Evolutionary conservation across 2,329 filamentous ascomycete species (phyloP), one percentile per base, ranked within the genome.

Genomic region (Gnomoniopsis sp.): DNA sequence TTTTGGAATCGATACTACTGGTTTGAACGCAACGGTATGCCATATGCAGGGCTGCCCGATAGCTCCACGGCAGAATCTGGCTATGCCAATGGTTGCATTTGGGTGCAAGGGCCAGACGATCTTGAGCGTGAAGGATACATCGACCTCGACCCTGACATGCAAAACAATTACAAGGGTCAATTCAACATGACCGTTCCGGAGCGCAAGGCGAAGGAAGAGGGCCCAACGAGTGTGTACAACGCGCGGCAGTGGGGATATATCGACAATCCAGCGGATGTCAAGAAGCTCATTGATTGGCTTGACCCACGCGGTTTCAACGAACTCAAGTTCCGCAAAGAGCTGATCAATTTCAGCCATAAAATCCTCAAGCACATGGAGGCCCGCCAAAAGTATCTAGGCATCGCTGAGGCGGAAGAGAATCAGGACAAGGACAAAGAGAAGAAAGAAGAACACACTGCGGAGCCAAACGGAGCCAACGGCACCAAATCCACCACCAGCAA

Each of bases 1-100:
- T 99, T 96, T 79, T 96, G 93, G 87, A 98, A 99, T 74, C 86
- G 93, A 55, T 99, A 98, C 74, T 98, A 96, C 79, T 99, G 95
- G 93, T 97, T 98, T 72, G 95, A 99, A 75, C 88, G 93, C 63
- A 99, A 98, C 69, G 95, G 93, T 23, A 98, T 98, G 93, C 95
- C 95, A 0, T 96, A 93, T 68, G 91, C 83, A 34, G 95, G 95
- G 4, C 80, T 97, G 57, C 93, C 93, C 0, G 85, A 84, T 64
- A 96, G 91, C 72, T 97, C 93, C 17, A 98, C 93, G 1, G 89
- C 91, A 1, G 81, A 87, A 49, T 92, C 93, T 22, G 88, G 85
- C 10, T 99, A 98, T 70, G 93, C 93, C 44, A 99, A 98, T 70
- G 95, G 91, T 10, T 90, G 93, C 59, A 83, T 99, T 58, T 99